Evolutionary conservation across 495 filamentous ascomycete genomes (phyloP), one percentile per base, ranked within the genome.

Genomic region (Trichoderma orchidacearum): DNA sequence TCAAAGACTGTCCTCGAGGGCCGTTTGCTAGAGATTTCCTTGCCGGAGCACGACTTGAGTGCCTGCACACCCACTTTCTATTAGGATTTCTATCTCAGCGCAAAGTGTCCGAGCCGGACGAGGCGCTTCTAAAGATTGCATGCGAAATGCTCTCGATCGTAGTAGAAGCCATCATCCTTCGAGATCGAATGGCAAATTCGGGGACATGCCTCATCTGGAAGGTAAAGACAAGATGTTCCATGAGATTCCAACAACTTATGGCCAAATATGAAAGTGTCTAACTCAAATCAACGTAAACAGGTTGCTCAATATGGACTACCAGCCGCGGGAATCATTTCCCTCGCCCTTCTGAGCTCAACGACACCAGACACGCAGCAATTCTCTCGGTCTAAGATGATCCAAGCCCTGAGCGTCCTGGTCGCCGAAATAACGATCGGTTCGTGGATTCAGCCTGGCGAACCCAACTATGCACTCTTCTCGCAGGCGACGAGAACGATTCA

Each of bases 161-260:
- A 8, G 65, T 72, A 12, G 71, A 72, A 35, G 56, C 63, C 12
- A 68, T 74, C 7, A 56, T 74, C 15, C 66, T 72, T 3, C 63
- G 67, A 15, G 70, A 74, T 29, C 67, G 68, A 28, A 58, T 74
- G 29, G 65, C 60, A 5, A 72, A 74, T 54, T 72, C 71, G 7
- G 70, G 71, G 2, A 72, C 70, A 0, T 63, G 67, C n/a, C 62
- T 74, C 29, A 62, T 71, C n/a, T 72, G 71, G 71, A 74, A 70
- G 65, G 71, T 68, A 64, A 54, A 11, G 27, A 13, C n/a, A n/a
- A n/a, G n/a, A n/a, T n/a, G n/a, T n/a, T n/a, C n/a, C 13, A 27
- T 59, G 17, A 38, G 28, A 29, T 8, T 35, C 30, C 13, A 9
- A 13, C 12, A 13, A 15, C 1, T 4, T 36, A 15, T n/a, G 0